Base-by-base conservation (phyloP, 768 basidiomycete genomes). In the Kwoniella pini region DNA sequence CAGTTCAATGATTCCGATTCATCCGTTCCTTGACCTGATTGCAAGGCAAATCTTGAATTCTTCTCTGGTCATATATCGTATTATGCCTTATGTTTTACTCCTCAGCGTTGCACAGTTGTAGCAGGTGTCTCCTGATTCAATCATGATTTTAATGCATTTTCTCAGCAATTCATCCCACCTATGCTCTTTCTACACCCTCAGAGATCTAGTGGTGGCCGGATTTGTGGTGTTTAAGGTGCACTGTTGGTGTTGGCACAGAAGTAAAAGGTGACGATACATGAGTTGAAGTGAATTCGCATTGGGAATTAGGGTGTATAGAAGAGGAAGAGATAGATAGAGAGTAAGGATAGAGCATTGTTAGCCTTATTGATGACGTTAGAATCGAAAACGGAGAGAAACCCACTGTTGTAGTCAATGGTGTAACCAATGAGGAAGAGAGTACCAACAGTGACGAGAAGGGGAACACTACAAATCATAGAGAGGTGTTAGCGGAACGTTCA, bases 341-440 rank as follows among this genome's bases (percentile, higher is more conserved):
- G 5, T 3, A 33, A 13, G 31, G 12, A 2, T n/a, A 43, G 5
- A 42, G n/a, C 19, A 42, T 30, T 10, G 39, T 57, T 30, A 45
- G 42, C 58, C n/a, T 21, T 19, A 6, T 52, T 13, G n/a, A n/a
- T 19, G 38, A 30, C 48, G 19, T 22, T 40, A 39, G 9, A 15
- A 36, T 28, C 12, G n/a, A 13, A 28, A 40, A 48, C 26, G 39
- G 19, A 40, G n/a, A 55, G 27, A 2, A 52, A 71, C 74, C 46
- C 62, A 75, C 72, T 76, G 73, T 78, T 71, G 77, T 78, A 78
- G 64, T 76, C 75, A 62, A 78, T 76, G 50, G 77, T 76, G 73
- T 78, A 78, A 48, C 77, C 77, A 63, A 78, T 68, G 57, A 65
- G 70, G 69, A 78, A 76, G 62, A 78, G 73, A 55, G 64, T 67